These are phyloP conservation scores for Coemansia sp. DNA, from an alignment of 192 early-diverging fungal genomes.

Conservation along the genomic window DNA sequence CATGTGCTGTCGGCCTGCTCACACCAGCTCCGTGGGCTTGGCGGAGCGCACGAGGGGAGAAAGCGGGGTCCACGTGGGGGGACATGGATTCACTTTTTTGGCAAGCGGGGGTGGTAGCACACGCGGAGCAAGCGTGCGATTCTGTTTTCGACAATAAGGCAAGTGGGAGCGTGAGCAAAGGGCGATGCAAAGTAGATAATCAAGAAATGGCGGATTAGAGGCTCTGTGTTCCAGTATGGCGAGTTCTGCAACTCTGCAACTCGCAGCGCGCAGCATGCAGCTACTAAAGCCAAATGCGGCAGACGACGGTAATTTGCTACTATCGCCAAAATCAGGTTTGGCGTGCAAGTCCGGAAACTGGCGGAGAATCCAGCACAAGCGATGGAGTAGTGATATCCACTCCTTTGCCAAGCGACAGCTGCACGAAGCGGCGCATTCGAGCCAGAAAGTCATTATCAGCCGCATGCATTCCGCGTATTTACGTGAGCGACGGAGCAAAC, in stretches of 20 bases:
- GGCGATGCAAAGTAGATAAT: conserved; percentile 1
- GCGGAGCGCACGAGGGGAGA: conserved; percentile 5
- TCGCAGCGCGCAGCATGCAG: not conserved
- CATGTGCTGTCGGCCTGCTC: not conserved
- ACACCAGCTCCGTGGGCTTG: not conserved
- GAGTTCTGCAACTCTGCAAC: conserved; percentile 1
- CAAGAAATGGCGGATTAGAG: not conserved
- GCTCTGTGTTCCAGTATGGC: not conserved
- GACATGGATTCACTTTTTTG: not conserved
- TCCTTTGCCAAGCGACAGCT: not conserved
- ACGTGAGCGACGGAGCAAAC: not conserved
- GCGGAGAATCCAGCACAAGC: not conserved
- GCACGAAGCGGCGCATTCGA: not conserved
- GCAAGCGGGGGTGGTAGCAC: not conserved
- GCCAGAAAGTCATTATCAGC: not conserved
- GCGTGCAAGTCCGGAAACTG: not conserved
- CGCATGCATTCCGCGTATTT: not conserved
- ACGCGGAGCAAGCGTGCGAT: not conserved
- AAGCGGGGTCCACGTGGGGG: not conserved
- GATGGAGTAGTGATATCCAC: not conserved
- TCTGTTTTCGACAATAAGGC: not conserved
- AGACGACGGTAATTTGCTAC: not conserved
- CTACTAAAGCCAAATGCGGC: not conserved
- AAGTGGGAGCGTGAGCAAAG: no score
- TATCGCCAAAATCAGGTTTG: not conserved